Evolutionary conservation across 208 protist genomes (phyloP).

Genomic region (Porcisia deanei): DNA sequence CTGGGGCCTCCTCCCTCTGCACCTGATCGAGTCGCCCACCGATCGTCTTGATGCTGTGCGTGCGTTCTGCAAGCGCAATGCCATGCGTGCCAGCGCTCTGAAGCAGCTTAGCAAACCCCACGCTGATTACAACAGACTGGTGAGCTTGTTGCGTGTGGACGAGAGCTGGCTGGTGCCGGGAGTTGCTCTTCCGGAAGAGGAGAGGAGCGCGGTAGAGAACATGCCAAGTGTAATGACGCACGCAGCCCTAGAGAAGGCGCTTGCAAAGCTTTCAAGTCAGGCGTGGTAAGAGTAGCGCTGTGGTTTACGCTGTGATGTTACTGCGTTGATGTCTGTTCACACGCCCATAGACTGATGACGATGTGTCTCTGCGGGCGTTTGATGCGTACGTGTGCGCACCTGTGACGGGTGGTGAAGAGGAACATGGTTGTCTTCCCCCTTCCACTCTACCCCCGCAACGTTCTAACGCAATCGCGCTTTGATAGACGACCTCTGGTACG

Average conservation of each 20-base stretch:
- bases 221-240: conserved; percentile 74
- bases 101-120: conserved; percentile 9
- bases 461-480: background rate
- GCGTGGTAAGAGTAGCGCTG: conserved; percentile 9
- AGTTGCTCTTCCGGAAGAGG: conserved; percentile 28
- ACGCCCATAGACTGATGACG: background rate
- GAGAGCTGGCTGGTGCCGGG: conserved; percentile 45
- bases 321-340: background rate
- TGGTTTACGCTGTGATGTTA: background rate
- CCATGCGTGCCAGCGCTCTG: conserved; percentile 42
- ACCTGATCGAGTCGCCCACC: conserved; percentile 67
- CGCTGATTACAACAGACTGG: conserved; percentile 44
- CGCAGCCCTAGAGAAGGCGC: conserved; percentile 53
- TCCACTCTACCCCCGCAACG: background rate
- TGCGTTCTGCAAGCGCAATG: conserved; percentile 75
- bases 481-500: background rate
- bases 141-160: conserved; percentile 45
- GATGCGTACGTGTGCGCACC: background rate
- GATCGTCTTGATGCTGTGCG: conserved; percentile 57
- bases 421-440: background rate
- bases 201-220: conserved; percentile 36
- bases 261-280: conserved; percentile 35
- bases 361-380: background rate
- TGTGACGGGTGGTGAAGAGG: background rate
- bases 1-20: conserved; percentile 80